Percentiles rank a stretch among this genome's conserved stretches.
These are phyloP conservation scores for Phanerodontia chrysosporium DNA, from an alignment of 768 basidiomycete species.

Conservation along the genomic window DNA sequence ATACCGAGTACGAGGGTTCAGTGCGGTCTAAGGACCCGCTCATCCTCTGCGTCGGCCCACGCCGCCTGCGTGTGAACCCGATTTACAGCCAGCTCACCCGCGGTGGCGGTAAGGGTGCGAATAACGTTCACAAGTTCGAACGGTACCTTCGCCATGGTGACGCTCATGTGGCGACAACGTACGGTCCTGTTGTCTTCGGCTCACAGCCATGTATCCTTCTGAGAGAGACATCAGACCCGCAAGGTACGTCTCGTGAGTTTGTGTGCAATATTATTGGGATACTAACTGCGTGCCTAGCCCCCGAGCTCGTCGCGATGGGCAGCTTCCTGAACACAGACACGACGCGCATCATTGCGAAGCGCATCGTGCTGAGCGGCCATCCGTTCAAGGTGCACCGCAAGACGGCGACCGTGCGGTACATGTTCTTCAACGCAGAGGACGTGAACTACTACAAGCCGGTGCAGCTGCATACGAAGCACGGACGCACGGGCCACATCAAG, in stretches of 20 bases:
- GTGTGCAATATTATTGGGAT: neutral
- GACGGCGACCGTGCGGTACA: constrained; percentile 94
- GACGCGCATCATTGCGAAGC: constrained; percentile 86
- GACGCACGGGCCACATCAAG: constrained; percentile 82
- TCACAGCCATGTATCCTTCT: constrained; percentile 77
- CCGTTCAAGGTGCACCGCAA: constrained; percentile 97
- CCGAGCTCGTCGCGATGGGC: constrained; percentile 85
- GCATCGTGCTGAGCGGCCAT: constrained; percentile 92
- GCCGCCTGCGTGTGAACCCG: constrained; percentile 80
- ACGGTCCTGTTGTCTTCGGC: constrained; percentile 87
- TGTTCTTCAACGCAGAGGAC: constrained; percentile 97
- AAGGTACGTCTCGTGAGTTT: constrained; percentile 42
- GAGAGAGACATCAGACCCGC: constrained; percentile 58
- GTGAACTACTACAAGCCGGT: constrained; percentile 91
- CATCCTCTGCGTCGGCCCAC: constrained; percentile 84
- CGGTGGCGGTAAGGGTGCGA: constrained; percentile 86
- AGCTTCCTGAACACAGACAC: constrained; percentile 86
- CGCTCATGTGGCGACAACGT: constrained; percentile 81
- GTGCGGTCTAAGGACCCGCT: constrained; percentile 95
- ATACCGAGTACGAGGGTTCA: constrained; percentile 87
- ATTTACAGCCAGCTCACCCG: constrained; percentile 89
- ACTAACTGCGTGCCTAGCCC: constrained; percentile 39
- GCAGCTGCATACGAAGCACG: constrained; percentile 88
- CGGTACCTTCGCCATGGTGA: constrained; percentile 81
- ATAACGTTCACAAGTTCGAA: constrained; percentile 98